A percentile compares a stretch with the other conserved stretches of the same genome.
These are phyloP conservation scores for Prunus salicina DNA, from an alignment of 306 rosid species.

Conservation along the genomic window DNA sequence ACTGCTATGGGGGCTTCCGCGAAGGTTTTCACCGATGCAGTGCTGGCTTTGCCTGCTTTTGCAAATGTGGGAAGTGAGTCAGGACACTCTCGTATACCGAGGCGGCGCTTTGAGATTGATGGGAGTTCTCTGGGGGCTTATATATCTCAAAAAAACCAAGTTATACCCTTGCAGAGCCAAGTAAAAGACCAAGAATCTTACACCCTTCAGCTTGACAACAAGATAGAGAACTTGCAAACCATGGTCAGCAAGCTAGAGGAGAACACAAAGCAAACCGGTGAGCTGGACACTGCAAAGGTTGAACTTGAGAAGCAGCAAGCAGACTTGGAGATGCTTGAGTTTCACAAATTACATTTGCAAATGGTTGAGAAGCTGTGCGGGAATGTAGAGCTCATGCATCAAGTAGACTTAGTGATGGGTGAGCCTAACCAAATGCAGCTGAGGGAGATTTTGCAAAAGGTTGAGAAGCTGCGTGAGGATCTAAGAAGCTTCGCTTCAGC, in stretches of 20 bases:
- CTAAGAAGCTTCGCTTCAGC: background rate
- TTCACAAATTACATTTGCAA: background rate
- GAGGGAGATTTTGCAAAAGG: background rate
- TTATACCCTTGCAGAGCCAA: background rate
- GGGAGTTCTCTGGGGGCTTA: background rate
- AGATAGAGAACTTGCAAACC: background rate
- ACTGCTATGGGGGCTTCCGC: background rate
- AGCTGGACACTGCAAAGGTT: background rate
- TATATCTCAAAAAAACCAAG: background rate
- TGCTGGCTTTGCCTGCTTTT: background rate
- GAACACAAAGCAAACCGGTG: background rate
- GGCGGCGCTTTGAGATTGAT: background rate
- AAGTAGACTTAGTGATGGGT: background rate
- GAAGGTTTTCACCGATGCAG: background rate
- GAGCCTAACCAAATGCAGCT: background rate
- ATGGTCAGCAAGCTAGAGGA: background rate
- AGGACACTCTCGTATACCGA: background rate
- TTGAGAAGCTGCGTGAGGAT: background rate
- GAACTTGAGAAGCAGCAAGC: background rate
- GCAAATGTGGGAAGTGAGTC: background rate
- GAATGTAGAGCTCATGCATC: background rate
- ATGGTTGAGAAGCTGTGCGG: background rate
- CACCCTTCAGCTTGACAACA: background rate
- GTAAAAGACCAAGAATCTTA: background rate
- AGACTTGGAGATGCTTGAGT: background rate